Evolutionary conservation across 1,284 basidiomycete genomes (phyloP).

Genomic region (Stereum hirsutum): DNA sequence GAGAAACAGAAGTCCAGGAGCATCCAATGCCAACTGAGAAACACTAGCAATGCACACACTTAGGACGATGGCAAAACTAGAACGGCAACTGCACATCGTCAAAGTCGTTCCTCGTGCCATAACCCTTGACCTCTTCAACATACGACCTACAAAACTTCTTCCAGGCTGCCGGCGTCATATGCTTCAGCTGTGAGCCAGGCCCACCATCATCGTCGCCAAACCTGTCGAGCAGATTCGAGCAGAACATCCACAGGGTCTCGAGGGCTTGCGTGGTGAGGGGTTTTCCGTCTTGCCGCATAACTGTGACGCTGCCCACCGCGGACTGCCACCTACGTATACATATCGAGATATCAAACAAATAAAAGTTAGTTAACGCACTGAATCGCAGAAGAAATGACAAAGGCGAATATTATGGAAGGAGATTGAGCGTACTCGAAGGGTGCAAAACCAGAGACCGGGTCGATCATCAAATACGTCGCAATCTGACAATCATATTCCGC

Average conservation of each 20-base stretch:
- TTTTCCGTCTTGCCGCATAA: constrained; percentile 1
- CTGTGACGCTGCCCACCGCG: too few relatives aligned
- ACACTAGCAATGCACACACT: background rate
- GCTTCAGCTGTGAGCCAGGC: background rate
- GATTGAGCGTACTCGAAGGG: background rate
- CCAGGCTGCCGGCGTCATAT: background rate
- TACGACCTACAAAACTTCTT: background rate
- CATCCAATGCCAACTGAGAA: too few relatives aligned
- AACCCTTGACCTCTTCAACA: background rate
- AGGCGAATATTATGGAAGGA: too few relatives aligned
- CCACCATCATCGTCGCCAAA: background rate
- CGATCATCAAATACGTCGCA: constrained; percentile 2
- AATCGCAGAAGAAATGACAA: too few relatives aligned
- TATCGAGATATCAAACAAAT: too few relatives aligned
- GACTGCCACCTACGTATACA: too few relatives aligned
- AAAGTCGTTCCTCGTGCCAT: background rate
- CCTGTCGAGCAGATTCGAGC: background rate
- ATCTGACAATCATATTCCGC: constrained; percentile 1
- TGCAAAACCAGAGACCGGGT: background rate
- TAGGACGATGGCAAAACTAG: too few relatives aligned
- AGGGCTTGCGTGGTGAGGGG: background rate
- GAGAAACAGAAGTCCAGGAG: too few relatives aligned
- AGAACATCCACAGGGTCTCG: constrained; percentile 2
- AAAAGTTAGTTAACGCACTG: too few relatives aligned
- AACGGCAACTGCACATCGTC: background rate